These are phyloP conservation scores for Vanilla planifolia DNA, from an alignment of 106 monocot genomes.

Conservation along the genomic window DNA sequence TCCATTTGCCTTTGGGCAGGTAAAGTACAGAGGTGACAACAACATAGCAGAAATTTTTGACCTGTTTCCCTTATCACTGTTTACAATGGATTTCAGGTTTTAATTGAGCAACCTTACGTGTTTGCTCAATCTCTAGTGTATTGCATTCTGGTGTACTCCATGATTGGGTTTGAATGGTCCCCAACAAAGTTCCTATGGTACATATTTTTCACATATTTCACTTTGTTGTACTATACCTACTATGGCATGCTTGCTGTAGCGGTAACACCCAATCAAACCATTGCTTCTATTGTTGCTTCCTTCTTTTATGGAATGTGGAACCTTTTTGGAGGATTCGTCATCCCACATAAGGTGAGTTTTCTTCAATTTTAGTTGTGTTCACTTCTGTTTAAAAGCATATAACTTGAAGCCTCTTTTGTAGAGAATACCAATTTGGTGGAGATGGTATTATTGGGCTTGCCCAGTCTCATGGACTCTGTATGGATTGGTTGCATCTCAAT, in stretches of 20 bases:
- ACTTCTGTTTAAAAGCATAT: not conserved
- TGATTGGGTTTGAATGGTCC: slow-evolving; percentile 55
- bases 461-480: slow-evolving; percentile 18
- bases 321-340: slow-evolving; percentile 41
- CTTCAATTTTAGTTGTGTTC: not conserved
- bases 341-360: slow-evolving; percentile 30
- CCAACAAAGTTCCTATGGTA: slow-evolving; percentile 44
- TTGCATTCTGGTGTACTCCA: slow-evolving; percentile 32
- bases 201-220: slow-evolving; percentile 46
- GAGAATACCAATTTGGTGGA: slow-evolving; percentile 25
- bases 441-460: slow-evolving; percentile 27
- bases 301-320: slow-evolving; percentile 47
- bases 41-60: not conserved
- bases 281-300: slow-evolving; percentile 33
- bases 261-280: slow-evolving; percentile 34
- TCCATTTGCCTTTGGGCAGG: slow-evolving; percentile 75
- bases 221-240: slow-evolving; percentile 42
- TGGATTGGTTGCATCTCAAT: slow-evolving; percentile 17
- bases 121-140: slow-evolving; percentile 35
- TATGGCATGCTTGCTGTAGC: slow-evolving; percentile 47
- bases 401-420: slow-evolving; percentile 3
- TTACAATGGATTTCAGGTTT: slow-evolving; percentile 25
- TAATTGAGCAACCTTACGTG: slow-evolving; percentile 42
- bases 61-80: not conserved
- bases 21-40: no score